Evolutionary conservation across 257 asterid genomes (phyloP).

Genomic region (Solanum lignicaule): DNA sequence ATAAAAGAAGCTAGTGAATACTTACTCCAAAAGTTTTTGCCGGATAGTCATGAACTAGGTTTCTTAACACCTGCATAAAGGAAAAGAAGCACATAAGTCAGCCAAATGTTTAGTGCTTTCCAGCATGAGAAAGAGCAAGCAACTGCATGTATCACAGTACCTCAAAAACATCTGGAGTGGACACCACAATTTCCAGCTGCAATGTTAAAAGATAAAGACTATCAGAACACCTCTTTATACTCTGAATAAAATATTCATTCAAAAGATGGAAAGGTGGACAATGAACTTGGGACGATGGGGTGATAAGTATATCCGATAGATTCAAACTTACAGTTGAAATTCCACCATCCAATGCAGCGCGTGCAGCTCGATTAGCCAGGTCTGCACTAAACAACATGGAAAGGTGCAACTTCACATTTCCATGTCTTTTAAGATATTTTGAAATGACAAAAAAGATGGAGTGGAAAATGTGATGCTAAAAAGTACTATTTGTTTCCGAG

Average conservation of each 20-base stretch:
- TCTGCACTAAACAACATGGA: constrained; percentile 47
- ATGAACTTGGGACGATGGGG: background rate
- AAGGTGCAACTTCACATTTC: background rate
- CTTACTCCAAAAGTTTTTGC: constrained; percentile 62
- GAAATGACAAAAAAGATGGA: background rate
- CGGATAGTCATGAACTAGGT: constrained; percentile 55
- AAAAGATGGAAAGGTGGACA: background rate
- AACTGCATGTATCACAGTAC: constrained; percentile 17
- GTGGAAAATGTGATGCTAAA: background rate
- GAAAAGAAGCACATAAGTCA: background rate
- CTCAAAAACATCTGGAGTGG: constrained; percentile 74
- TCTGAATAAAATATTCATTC: background rate
- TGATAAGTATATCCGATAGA: background rate
- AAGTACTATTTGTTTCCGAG: background rate
- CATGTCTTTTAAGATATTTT: background rate
- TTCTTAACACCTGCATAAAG: constrained; percentile 34
- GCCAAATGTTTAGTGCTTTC: background rate
- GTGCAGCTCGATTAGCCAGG: constrained; percentile 70
- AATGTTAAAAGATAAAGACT: constrained; percentile 1
- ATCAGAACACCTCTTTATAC: background rate
- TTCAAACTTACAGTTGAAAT: constrained; percentile 53
- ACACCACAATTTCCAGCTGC: constrained; percentile 72
- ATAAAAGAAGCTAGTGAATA: background rate
- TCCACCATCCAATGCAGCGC: constrained; percentile 65
- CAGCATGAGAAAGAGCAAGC: background rate